phyloP scores from a whole-genome alignment of 805 yeast genomes.

The Candida insectalens region DNA sequence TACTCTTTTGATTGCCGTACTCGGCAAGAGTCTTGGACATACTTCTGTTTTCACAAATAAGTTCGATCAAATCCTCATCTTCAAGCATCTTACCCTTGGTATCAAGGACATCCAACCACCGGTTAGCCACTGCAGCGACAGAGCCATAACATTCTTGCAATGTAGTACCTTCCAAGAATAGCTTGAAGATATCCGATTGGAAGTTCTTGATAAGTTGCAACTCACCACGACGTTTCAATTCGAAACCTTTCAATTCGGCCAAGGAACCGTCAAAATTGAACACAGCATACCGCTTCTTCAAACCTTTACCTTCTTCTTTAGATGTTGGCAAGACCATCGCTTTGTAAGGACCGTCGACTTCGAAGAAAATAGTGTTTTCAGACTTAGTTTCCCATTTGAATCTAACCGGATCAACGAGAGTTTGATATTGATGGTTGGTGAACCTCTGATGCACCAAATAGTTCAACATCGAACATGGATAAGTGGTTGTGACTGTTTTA shows the following conservation, averaged over 20 bases:
- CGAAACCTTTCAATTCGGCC: slow-evolving; percentile 96
- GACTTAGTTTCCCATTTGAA: slow-evolving; percentile 67
- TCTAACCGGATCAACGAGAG: slow-evolving; percentile 58
- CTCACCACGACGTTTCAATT: slow-evolving; percentile 94
- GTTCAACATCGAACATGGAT: slow-evolving; percentile 94
- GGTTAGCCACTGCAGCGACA: slow-evolving; percentile 87
- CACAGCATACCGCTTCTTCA: slow-evolving; percentile 94
- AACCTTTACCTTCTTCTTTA: slow-evolving; percentile 93
- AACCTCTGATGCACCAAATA: slow-evolving; percentile 84
- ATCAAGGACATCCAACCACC: slow-evolving; percentile 92
- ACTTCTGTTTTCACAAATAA: slow-evolving; percentile 91
- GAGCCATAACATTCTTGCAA: slow-evolving; percentile 75
- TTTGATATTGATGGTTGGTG: slow-evolving; percentile 93
- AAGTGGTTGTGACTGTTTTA: slow-evolving; percentile 65
- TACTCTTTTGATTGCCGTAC: slow-evolving; percentile 83
- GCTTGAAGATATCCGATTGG: slow-evolving; percentile 88
- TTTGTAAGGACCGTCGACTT: slow-evolving; percentile 96
- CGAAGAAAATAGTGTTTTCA: slow-evolving; percentile 93
- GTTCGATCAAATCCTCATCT: slow-evolving; percentile 87
- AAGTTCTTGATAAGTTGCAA: slow-evolving; percentile 86
- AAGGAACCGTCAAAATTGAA: slow-evolving; percentile 89
- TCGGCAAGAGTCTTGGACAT: slow-evolving; percentile 90
- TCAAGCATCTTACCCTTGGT: slow-evolving; percentile 79
- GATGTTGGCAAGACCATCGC: slow-evolving; percentile 98
- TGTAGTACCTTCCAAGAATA: slow-evolving; percentile 77